Conservation (phyloP, 1,284 basidiomycete genomes). For the Anthracocystis walkeri region DNA sequence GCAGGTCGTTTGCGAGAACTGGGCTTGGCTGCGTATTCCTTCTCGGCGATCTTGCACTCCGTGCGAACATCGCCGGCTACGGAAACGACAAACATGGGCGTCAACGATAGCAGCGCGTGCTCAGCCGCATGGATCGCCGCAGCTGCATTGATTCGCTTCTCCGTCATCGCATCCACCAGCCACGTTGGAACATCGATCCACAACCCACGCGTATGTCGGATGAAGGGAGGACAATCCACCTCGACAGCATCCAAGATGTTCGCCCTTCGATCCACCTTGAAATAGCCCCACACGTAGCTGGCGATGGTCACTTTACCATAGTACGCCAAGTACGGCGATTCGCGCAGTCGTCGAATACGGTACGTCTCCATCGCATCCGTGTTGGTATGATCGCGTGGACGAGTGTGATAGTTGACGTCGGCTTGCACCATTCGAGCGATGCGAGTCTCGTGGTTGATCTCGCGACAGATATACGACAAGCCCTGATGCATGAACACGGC, state of each 20-base stretch:
- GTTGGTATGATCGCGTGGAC: slow-evolving; percentile 75
- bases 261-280: slow-evolving; percentile 67
- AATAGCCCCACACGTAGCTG: slow-evolving; percentile 78
- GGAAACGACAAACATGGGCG: slow-evolving; percentile 77
- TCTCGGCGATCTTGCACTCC: slow-evolving; percentile 82
- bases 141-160: slow-evolving; percentile 76
- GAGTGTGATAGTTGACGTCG: slow-evolving; percentile 86
- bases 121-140: slow-evolving; percentile 86
- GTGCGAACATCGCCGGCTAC: slow-evolving; percentile 78
- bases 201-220: slow-evolving; percentile 80
- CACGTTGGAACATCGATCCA: slow-evolving; percentile 84
- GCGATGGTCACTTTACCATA: slow-evolving; percentile 80
- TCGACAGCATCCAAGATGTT: slow-evolving; percentile 83
- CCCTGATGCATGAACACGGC: slow-evolving; percentile 71
- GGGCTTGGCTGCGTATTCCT: slow-evolving; percentile 78
- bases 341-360: slow-evolving; percentile 79
- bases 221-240: slow-evolving; percentile 82
- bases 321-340: slow-evolving; percentile 75
- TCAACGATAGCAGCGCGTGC: slow-evolving; percentile 82
- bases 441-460: slow-evolving; percentile 83
- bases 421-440: slow-evolving; percentile 79
- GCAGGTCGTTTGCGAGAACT: slow-evolving; percentile 81
- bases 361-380: slow-evolving; percentile 82
- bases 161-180: slow-evolving; percentile 73
- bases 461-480: slow-evolving; percentile 75